A percentile compares a stretch with the other conserved stretches of the same genome.
These are phyloP conservation scores for Debaryomyces maramus DNA, from an alignment of 805 yeast species.

Conservation along the genomic window DNA sequence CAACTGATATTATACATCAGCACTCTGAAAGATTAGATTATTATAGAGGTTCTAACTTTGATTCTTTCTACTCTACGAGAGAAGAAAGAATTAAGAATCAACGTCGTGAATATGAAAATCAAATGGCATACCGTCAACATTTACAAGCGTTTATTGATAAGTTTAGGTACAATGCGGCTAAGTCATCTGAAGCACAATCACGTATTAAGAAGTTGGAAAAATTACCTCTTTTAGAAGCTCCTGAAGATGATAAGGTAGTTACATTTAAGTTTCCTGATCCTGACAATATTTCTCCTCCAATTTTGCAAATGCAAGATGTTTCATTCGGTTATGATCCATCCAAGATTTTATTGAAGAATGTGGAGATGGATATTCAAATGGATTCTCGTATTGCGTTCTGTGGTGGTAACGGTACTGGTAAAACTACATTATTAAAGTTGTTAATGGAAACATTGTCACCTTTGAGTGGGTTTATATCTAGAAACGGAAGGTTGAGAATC, in stretches of 20 bases:
- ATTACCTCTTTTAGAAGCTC: constrained; percentile 87
- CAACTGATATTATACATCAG: constrained; percentile 97
- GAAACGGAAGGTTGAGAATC: constrained; percentile 83
- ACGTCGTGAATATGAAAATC: constrained; percentile 93
- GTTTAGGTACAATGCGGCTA: constrained; percentile 96
- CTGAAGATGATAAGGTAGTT: constrained; percentile 84
- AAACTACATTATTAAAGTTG: constrained; percentile 87
- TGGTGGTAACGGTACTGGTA: constrained; percentile 99
- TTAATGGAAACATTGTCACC: constrained; percentile 79
- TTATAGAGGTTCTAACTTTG: constrained; percentile 92
- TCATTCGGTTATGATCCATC: constrained; percentile 77
- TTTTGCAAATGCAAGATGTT: constrained; percentile 82
- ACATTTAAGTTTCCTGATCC: constrained; percentile 95
- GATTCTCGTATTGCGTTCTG: constrained; percentile 94
- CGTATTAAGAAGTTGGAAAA: constrained; percentile 96
- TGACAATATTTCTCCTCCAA: constrained; percentile 89
- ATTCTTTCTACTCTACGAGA: constrained; percentile 85
- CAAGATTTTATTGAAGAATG: constrained; percentile 66
- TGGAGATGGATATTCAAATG: constrained; percentile 88
- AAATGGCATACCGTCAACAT: constrained; percentile 93
- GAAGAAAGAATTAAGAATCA: constrained; percentile 95
- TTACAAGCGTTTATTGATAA: constrained; percentile 94
- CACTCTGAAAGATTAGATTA: constrained; percentile 96
- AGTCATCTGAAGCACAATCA: constrained; percentile 96
- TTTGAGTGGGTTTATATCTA: constrained; percentile 70